A percentile compares a stretch with the other conserved stretches of the same genome.
These are phyloP conservation scores for Monosporascus cannonballus DNA, from an alignment of 2,329 filamentous ascomycete species.

Conservation along the genomic window DNA sequence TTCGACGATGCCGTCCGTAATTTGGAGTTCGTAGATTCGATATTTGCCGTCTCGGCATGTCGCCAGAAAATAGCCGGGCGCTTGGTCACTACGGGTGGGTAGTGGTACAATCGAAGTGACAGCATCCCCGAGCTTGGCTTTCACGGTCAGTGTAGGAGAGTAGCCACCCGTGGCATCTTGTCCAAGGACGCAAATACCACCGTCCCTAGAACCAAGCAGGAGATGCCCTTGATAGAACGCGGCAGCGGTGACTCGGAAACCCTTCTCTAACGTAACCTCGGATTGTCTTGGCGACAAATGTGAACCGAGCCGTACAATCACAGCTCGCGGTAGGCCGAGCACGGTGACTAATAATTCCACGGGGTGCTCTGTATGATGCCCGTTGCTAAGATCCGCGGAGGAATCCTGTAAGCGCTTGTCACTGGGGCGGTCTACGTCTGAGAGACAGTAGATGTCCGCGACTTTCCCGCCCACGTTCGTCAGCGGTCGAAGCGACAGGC, in stretches of 20 bases:
- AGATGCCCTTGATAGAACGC: constrained; percentile 34
- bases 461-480: constrained; percentile 41
- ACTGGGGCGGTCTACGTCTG: constrained; percentile 3
- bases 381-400: background rate
- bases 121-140: constrained; percentile 48
- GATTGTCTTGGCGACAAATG: constrained; percentile 22
- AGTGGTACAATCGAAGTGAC: constrained; percentile 60
- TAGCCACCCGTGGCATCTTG: constrained; percentile 17
- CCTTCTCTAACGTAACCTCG: constrained; percentile 35
- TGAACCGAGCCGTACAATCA: constrained; percentile 34
- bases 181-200: constrained; percentile 37
- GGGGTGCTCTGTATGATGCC: background rate
- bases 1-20: constrained; percentile 11
- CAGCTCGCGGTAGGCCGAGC: constrained; percentile 38
- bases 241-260: constrained; percentile 45
- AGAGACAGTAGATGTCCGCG: constrained; percentile 42
- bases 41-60: constrained; percentile 74
- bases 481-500: constrained; percentile 26
- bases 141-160: constrained; percentile 25
- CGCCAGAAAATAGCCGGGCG: constrained; percentile 50
- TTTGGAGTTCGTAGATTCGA: constrained; percentile 50
- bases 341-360: constrained; percentile 38
- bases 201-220: constrained; percentile 49
- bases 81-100: constrained; percentile 20
- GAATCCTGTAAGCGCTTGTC: background rate